Evolutionary conservation across 2,329 filamentous ascomycete genomes (phyloP), one percentile per base, ranked within the genome.

Genomic region (Helminthosporium solani): DNA sequence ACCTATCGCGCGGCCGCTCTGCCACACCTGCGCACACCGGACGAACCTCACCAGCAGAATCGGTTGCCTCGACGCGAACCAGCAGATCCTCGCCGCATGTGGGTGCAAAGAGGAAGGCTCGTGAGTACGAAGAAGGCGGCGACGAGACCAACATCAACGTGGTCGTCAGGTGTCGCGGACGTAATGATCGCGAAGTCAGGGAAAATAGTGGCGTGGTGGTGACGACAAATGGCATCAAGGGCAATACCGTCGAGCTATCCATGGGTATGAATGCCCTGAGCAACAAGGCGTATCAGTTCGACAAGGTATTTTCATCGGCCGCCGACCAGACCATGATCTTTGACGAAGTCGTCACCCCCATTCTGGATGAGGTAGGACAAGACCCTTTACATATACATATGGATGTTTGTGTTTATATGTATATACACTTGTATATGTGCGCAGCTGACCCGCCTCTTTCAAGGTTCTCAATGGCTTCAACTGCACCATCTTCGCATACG

Each of bases 401-500:
- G n/a, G n/a, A n/a, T n/a, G n/a, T n/a, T n/a, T n/a, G n/a, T n/a
- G n/a, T n/a, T n/a, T n/a, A n/a, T 25, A 25, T 25, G 23, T 9
- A 9, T 9, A 25, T 25, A 25, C 23, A 25, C 23, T n/a, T n/a
- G n/a, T n/a, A n/a, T n/a, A n/a, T n/a, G n/a, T n/a, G n/a, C n/a
- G n/a, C n/a, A n/a, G n/a, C n/a, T 6, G 14, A 7, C 31, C 23
- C 2, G 5, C 25, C 19, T 6, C 4, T 3, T 9, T 7, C 0
- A 57, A 95, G 90, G 96, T 97, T 79, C 80, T 99, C 33, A 81
- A 85, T 19, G 94, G 94, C 42, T 97, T 89, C 74, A 99, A 99
- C 70, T 99, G 94, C 73, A 99, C 94, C 4, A 96, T 99, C 49
- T 99, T 99, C 62, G 94, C 94, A 27, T 99, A 99, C 68, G 94